phyloP scores from a whole-genome alignment of 495 filamentous ascomycete species.

The Collariella sp. region DNA sequence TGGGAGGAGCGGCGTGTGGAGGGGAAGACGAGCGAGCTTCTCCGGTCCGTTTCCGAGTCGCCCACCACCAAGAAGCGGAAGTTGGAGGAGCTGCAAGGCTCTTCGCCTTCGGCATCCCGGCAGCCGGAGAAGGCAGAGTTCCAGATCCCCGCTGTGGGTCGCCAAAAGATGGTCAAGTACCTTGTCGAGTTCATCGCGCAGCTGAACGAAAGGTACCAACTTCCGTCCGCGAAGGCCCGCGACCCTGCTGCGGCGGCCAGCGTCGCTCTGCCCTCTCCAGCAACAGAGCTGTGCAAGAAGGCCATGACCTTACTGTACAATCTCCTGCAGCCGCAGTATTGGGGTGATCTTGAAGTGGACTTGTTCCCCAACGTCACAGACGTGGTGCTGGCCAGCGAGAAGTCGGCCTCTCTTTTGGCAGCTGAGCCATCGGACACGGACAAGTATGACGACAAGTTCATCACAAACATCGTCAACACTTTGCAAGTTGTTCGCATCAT shows the following conservation, averaged over 20 bases:
- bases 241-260: slow-evolving; percentile 41
- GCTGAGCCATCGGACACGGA: slow-evolving; percentile 77
- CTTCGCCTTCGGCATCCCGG: slow-evolving; percentile 42
- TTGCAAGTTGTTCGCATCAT: slow-evolving; percentile 84
- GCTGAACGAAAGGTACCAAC: slow-evolving; percentile 71
- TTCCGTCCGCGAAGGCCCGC: slow-evolving; percentile 58
- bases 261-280: slow-evolving; percentile 41
- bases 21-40: slow-evolving; percentile 35
- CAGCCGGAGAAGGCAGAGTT: slow-evolving; percentile 57
- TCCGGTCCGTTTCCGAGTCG: slow-evolving; percentile 52
- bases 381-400: slow-evolving; percentile 63
- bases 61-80: slow-evolving; percentile 69
- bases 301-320: slow-evolving; percentile 74
- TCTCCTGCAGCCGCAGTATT: slow-evolving; percentile 78
- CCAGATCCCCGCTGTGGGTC: slow-evolving; percentile 53
- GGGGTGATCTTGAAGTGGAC: slow-evolving; percentile 87
- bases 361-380: slow-evolving; percentile 86
- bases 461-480: slow-evolving; percentile 82
- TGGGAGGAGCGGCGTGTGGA: slow-evolving; percentile 82
- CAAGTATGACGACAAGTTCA: slow-evolving; percentile 71
- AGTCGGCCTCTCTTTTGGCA: slow-evolving; percentile 59
- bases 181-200: slow-evolving; percentile 88
- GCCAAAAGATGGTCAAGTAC: slow-evolving; percentile 79
- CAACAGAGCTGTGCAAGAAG: slow-evolving; percentile 74
- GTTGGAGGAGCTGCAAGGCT: slow-evolving; percentile 46